Base-by-base conservation (phyloP, 495 filamentous ascomycete genomes). In the Aspergillus asperescens region DNA sequence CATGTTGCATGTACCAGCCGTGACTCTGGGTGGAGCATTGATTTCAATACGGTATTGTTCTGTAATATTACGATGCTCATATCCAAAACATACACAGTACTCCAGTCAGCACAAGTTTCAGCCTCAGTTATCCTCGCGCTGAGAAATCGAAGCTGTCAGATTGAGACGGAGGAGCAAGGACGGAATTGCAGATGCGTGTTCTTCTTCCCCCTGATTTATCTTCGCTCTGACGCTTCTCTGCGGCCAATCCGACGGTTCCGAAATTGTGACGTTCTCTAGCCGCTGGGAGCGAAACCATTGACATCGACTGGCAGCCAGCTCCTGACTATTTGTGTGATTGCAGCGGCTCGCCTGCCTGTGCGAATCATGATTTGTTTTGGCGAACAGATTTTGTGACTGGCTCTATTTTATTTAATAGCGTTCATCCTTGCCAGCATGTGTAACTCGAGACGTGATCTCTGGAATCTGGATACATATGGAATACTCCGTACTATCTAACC, bases 301-400 rank as follows among this genome's bases (percentile, higher is more conserved):
- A 12, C 16, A n/a, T 5, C 3, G 25, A 12, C 29, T 32, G 29
- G 29, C 3, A 13, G 8, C 32, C 16, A n/a, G 13, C 13, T n/a
- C n/a, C n/a, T n/a, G 16, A 7, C 32, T 35, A 51, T 57, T 57
- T 51, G 55, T 46, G 43, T 38, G 22, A 22, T 40, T 18, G 7
- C 42, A 24, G 44, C 29, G 18, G 28, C 46, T 54, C 48, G 44
- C 48, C 25, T 37, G 48, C 39, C 52, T 55, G 48, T 56, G 41
- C 59, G 51, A 62, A 60, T 62, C 54, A 52, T 50, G 43, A 52
- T 28, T 41, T 22, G 15, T 34, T n/a, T 31, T 48, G 12, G 19
- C 39, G 24, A 27, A 7, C 38, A 12, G 24, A 52, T 58, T 57
- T 49, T 48, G 48, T 61, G 48, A 49, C 43, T 50, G 43, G 32